phyloP scores from a whole-genome alignment of 441 rosid genomes.

The California macrophylla region DNA sequence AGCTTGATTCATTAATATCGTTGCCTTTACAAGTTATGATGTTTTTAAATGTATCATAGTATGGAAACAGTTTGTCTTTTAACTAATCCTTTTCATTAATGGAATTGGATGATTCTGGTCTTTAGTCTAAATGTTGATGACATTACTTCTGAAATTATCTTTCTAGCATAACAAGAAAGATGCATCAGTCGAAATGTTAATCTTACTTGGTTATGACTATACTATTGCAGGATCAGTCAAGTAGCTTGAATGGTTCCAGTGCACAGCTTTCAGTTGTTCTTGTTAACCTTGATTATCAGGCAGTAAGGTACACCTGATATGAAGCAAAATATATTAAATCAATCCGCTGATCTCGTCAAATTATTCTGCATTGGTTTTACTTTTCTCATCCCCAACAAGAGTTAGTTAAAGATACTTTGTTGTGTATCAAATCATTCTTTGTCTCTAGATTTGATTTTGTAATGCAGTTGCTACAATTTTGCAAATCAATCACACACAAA shows the following conservation, averaged over 20 bases:
- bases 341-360: neutral
- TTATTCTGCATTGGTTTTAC: constrained; percentile 2
- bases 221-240: constrained; percentile 10
- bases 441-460: neutral
- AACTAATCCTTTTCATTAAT: no score
- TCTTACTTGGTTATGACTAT: constrained; percentile 4
- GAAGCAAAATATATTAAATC: constrained; percentile 4
- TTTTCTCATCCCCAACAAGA: neutral
- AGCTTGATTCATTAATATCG: neutral
- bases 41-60: no score
- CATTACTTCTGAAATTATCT: neutral
- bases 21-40: neutral
- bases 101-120: neutral
- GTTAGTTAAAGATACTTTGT: neutral
- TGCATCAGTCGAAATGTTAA: neutral
- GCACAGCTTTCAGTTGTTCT: neutral
- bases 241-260: constrained; percentile 6
- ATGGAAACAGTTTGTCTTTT: no score
- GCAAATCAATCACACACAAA: neutral
- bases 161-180: neutral
- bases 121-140: neutral
- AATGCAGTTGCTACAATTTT: neutral
- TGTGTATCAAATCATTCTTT: neutral
- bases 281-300: neutral
- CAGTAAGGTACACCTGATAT: constrained; percentile 6